Conservation (phyloP, 2,329 filamentous ascomycete species). For the Sporothrix euskadiensis region DNA sequence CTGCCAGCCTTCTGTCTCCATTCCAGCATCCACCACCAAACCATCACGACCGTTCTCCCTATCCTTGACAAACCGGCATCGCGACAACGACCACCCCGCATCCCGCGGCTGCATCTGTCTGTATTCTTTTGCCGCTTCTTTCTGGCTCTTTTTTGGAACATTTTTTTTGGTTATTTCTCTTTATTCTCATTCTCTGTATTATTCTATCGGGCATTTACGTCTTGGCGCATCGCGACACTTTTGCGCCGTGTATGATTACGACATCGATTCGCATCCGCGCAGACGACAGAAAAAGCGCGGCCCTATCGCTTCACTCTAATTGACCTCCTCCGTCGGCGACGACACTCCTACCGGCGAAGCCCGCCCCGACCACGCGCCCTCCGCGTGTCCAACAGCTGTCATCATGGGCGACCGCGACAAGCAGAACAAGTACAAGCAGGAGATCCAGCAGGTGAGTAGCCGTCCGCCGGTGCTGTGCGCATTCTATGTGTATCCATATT, state of each 20-base stretch:
- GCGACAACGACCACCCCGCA: neutral
- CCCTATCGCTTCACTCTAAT: neutral
- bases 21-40: slow-evolving; percentile 1
- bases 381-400: slow-evolving; percentile 28
- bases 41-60: neutral
- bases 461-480: neutral
- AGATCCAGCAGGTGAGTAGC: slow-evolving; percentile 86
- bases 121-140: neutral
- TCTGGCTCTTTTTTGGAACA: neutral
- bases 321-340: neutral
- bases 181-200: neutral
- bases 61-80: neutral
- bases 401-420: slow-evolving; percentile 72
- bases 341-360: neutral
- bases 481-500: neutral
- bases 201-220: neutral
- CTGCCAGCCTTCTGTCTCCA: slow-evolving; percentile 12
- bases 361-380: neutral
- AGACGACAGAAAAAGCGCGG: neutral
- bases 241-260: neutral
- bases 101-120: neutral
- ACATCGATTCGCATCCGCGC: neutral
- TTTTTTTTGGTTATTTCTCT: neutral
- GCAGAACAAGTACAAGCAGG: slow-evolving; percentile 84
- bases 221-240: neutral